Percentiles rank a stretch among this genome's conserved stretches.
Evolutionary conservation across 108 stramenopile genomes (phyloP).

Genomic region (Fragilariopsis cylindrus): DNA sequence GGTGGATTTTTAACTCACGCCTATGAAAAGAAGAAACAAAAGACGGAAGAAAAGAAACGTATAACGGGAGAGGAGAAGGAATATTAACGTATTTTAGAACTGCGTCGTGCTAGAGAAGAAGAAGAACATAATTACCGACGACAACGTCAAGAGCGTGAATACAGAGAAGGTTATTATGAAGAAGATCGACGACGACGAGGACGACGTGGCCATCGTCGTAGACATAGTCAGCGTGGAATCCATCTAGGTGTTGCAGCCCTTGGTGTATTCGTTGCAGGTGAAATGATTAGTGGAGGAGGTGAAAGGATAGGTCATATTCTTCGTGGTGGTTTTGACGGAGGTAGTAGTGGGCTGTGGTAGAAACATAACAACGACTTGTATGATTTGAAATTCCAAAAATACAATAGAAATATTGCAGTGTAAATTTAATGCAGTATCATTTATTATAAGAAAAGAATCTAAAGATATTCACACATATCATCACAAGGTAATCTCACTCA

Average conservation of each 20-base stretch:
- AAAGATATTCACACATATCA: too few species aligned
- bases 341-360: background rate
- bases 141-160: background rate
- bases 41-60: too few species aligned
- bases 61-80: too few species aligned
- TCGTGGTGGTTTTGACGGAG: background rate
- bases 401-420: background rate
- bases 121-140: background rate
- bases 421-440: too few species aligned
- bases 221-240: background rate
- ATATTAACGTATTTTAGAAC: too few species aligned
- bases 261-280: background rate
- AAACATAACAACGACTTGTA: background rate
- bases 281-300: too few species aligned
- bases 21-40: too few species aligned
- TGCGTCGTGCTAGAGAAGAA: background rate
- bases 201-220: background rate
- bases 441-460: too few species aligned
- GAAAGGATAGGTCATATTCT: background rate
- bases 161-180: background rate
- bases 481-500: too few species aligned
- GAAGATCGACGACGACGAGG: background rate
- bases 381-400: background rate
- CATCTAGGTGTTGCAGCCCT: background rate
- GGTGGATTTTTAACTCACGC: too few species aligned